phyloP scores from a whole-genome alignment of 805 yeast genomes.

The Cyberlindnera mrakii region DNA sequence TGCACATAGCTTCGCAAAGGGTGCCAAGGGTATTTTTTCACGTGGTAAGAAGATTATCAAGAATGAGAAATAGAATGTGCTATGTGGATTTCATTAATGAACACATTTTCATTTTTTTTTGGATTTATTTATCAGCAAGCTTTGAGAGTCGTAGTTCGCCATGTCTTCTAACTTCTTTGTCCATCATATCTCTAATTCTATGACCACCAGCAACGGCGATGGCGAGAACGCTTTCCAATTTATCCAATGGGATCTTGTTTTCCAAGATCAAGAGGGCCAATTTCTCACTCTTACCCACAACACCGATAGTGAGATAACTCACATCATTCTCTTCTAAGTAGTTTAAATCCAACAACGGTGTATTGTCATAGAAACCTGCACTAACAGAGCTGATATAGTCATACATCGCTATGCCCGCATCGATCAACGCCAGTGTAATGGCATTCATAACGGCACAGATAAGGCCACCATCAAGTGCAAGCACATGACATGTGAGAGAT shows the following conservation, averaged over 20 bases:
- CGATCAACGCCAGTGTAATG: slow-evolving; percentile 81
- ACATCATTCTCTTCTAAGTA: slow-evolving; percentile 78
- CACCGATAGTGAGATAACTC: slow-evolving; percentile 76
- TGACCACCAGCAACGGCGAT: slow-evolving; percentile 87
- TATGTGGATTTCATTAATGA: no score
- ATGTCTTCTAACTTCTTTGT: slow-evolving; percentile 69
- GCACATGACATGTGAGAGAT: slow-evolving; percentile 66
- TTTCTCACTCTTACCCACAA: slow-evolving; percentile 77
- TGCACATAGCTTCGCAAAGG: slow-evolving; percentile 47
- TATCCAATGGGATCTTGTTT: slow-evolving; percentile 78
- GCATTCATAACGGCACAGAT: slow-evolving; percentile 78
- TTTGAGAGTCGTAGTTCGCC: slow-evolving; percentile 55
- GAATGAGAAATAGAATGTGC: slow-evolving; percentile 9
- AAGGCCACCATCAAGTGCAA: slow-evolving; percentile 88
- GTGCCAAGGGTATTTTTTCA: slow-evolving; percentile 50
- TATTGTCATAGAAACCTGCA: slow-evolving; percentile 73
- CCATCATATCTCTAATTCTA: slow-evolving; percentile 79
- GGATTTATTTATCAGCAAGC: slow-evolving; percentile 20
- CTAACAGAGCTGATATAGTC: slow-evolving; percentile 81
- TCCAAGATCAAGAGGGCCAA: slow-evolving; percentile 73
- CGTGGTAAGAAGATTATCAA: slow-evolving; percentile 49
- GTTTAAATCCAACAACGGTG: slow-evolving; percentile 78
- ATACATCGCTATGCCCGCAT: slow-evolving; percentile 92
- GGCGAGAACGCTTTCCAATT: slow-evolving; percentile 66
- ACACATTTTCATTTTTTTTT: not conserved